A percentile compares a stretch with the other conserved stretches of the same genome.
Conservation (phyloP, 75 land plant genomes). For the Cryptomeria japonica region DNA sequence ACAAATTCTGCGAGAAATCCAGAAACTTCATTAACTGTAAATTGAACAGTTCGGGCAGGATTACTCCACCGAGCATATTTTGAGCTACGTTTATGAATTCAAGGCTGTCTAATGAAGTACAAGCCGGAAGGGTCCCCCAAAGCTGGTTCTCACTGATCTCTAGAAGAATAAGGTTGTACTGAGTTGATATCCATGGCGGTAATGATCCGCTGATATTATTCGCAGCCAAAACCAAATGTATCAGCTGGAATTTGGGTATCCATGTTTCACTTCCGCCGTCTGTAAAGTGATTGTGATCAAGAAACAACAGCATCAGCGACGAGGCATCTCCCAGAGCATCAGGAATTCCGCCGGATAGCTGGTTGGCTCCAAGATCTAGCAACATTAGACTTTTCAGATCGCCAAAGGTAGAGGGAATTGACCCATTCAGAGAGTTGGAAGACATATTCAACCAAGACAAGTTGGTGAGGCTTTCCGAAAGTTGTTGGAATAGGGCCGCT, state of each 20-base stretch:
- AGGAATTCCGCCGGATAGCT: neutral
- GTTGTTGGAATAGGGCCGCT: constrained; percentile 20
- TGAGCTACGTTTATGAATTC: neutral
- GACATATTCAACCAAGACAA: constrained; percentile 40
- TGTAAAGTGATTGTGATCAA: neutral
- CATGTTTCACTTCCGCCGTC: neutral
- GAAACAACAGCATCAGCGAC: neutral
- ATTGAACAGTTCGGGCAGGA: neutral
- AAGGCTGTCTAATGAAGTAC: neutral
- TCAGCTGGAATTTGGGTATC: neutral
- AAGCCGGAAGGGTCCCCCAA: neutral
- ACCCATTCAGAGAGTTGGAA: constrained; percentile 27
- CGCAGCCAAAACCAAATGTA: neutral
- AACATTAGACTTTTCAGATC: neutral
- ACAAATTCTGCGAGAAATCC: neutral
- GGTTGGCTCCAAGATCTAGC: neutral
- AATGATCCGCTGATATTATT: neutral
- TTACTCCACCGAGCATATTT: neutral
- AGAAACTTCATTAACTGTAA: neutral
- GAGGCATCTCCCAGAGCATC: neutral
- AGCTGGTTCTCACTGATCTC: neutral
- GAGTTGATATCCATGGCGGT: neutral
- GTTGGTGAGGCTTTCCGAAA: constrained; percentile 11
- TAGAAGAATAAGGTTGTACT: neutral
- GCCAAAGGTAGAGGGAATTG: neutral